Evolutionary conservation across 106 monocot genomes (phyloP).

Genomic region (Iris macrosiphon): DNA sequence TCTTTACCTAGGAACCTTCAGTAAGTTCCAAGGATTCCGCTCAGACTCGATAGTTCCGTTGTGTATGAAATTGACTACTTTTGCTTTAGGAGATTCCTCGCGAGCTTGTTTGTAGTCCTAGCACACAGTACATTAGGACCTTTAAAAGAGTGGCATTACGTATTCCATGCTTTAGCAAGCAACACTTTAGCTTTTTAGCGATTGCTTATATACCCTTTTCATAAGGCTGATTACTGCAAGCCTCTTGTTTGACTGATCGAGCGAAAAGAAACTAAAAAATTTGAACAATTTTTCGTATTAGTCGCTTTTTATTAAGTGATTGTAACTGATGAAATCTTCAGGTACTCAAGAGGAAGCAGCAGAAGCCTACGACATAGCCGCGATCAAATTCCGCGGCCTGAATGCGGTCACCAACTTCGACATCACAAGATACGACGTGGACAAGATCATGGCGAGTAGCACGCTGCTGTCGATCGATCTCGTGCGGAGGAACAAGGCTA

Average conservation of each 20-base stretch:
- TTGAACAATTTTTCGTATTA: background rate
- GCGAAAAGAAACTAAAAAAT: too few relatives aligned
- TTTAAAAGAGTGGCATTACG: too few relatives aligned
- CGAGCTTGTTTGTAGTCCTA: too few relatives aligned
- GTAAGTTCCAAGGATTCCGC: constrained; percentile 27
- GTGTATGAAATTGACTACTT: too few relatives aligned
- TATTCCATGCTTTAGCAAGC: constrained; percentile 20
- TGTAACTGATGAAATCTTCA: constrained; percentile 10
- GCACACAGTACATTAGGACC: too few relatives aligned
- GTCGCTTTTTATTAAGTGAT: background rate
- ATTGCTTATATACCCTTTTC: constrained; percentile 11
- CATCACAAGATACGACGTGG: constrained; percentile 83
- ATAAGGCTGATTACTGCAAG: constrained; percentile 39
- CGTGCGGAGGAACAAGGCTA: constrained; percentile 47
- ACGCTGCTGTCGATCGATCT: constrained; percentile 75
- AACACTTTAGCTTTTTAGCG: constrained; percentile 14
- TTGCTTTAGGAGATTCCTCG: too few relatives aligned
- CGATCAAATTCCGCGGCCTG: constrained; percentile 89
- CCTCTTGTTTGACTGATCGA: constrained; percentile 19
- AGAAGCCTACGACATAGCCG: constrained; percentile 95
- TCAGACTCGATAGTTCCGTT: background rate
- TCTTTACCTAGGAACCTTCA: constrained; percentile 97
- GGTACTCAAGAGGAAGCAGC: constrained; percentile 99
- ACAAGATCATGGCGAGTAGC: constrained; percentile 77
- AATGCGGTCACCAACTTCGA: constrained; percentile 98